Percentiles rank a stretch among this genome's conserved stretches.
These are phyloP conservation scores for Anisodus tanguticus DNA, from an alignment of 257 asterid genomes.

Conservation along the genomic window DNA sequence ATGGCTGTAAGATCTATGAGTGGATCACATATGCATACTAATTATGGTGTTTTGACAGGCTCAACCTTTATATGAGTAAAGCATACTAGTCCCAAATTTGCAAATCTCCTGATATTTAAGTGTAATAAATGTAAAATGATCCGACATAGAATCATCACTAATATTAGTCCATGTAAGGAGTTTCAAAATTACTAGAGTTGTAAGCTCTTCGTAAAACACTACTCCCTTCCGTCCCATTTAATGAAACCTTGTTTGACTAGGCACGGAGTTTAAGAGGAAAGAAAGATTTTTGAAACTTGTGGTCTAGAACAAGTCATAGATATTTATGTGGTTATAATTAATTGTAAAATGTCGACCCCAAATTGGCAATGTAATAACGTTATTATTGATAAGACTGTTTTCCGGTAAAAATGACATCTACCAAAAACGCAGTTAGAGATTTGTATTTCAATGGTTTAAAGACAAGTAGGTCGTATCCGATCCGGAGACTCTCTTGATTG, in stretches of 20 bases:
- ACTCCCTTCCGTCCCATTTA: neutral
- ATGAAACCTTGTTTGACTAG: neutral
- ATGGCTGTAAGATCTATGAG: neutral
- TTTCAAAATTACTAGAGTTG: neutral
- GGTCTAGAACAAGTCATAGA: too few species aligned
- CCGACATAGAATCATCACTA: neutral
- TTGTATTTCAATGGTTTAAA: too few species aligned
- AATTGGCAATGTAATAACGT: too few species aligned
- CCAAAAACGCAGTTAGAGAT: too few species aligned
- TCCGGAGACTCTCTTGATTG: too few species aligned
- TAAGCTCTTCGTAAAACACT: neutral
- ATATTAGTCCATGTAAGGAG: neutral
- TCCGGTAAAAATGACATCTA: too few species aligned
- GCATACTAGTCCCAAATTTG: constrained; percentile 15
- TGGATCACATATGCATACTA: neutral
- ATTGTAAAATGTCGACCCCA: too few species aligned
- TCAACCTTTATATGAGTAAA: neutral
- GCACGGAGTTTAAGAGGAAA: neutral
- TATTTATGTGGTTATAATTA: too few species aligned
- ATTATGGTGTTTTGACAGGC: constrained; percentile 22
- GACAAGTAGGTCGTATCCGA: too few species aligned
- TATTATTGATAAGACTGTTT: too few species aligned
- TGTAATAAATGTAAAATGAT: neutral
- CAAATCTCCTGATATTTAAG: neutral
- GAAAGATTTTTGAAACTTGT: too few species aligned